Evolutionary conservation across 202 grass and related monocot genomes (phyloP).

Genomic region (Brachypodium distachyon): DNA sequence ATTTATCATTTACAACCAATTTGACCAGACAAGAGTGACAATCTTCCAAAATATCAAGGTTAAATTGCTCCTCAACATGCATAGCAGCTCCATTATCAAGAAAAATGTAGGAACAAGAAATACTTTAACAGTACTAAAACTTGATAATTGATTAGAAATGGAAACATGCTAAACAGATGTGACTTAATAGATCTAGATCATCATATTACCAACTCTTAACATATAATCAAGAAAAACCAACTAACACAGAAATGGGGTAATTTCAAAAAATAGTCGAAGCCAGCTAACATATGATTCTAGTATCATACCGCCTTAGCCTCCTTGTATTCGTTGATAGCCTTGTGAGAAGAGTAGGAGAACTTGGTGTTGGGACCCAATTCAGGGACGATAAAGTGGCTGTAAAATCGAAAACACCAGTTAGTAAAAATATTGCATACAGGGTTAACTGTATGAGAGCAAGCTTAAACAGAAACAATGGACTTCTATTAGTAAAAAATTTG

Average conservation of each 20-base stretch:
- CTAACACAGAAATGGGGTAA: not conserved
- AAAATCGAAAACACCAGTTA: not conserved
- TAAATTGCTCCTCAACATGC: not conserved
- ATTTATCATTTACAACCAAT: not conserved
- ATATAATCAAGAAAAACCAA: not conserved
- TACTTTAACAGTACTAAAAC: not conserved
- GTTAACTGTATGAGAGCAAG: not conserved
- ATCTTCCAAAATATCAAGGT: not conserved
- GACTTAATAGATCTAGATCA: not conserved
- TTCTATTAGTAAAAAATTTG: conserved; percentile 1
- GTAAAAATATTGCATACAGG: not conserved
- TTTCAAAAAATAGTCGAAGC: not conserved
- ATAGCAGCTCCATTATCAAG: not conserved
- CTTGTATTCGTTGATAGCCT: conserved; percentile 84
- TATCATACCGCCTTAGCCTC: conserved; percentile 74
- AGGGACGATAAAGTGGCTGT: conserved; percentile 87
- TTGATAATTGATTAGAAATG: not conserved
- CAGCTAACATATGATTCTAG: not conserved
- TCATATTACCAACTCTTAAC: not conserved
- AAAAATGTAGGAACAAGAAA: not conserved
- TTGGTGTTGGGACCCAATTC: conserved; percentile 67
- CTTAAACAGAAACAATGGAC: not conserved
- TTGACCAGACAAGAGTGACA: not conserved
- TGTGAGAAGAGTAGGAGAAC: conserved; percentile 84
- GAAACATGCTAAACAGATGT: not conserved